Base-by-base conservation (phyloP, 768 basidiomycete genomes). In the Amanita thiersii region DNA sequence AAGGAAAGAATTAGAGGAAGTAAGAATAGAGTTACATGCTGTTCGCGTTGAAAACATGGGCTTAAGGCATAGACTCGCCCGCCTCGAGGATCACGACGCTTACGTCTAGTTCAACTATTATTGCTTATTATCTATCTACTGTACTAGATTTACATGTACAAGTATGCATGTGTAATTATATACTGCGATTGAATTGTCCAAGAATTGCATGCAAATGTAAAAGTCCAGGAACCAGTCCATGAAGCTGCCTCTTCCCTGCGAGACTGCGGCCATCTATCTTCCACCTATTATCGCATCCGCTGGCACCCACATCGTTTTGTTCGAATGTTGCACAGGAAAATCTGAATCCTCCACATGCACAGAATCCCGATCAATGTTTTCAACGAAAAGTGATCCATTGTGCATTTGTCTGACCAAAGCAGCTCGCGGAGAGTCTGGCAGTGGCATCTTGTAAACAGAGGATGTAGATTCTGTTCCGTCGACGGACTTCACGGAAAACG, bases 311-410 rank as follows among this genome's bases (percentile, higher is more conserved):
- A 75, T 59, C 3, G 72, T 74, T 28, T 63, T 54, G 29, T 58
- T 59, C 20, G 75, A 70, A 44, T 69, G 64, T 6, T 76, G 73
- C 37, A 82, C 73, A 4, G 79, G 78, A 46, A 67, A 50, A 55
- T 83, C 72, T 32, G 72, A 62, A 50, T 82, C 59, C 4, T 56
- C 52, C 25, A 69, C 59, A 35, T 50, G 55, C 36, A 56, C 58
- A 15, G 72, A 69, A 56, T 77, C 75, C 14, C 59, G 63, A 23
- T 62, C 43, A 52, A 65, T 61, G 49, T 59, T 55, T 48, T 72
- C 71, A 30, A 72, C 51, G 41, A 66, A 70, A 11, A 66, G 59
- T 6, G 69, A 69, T 9, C 63, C 64, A 12, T 39, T 26, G 38
- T 20, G 48, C 39, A 14, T 49, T 25, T 4, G 40, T 48, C 9